Evolutionary conservation across 2,329 filamentous ascomycete genomes (phyloP), one percentile per base, ranked within the genome.

Genomic region (Alternaria sp.): DNA sequence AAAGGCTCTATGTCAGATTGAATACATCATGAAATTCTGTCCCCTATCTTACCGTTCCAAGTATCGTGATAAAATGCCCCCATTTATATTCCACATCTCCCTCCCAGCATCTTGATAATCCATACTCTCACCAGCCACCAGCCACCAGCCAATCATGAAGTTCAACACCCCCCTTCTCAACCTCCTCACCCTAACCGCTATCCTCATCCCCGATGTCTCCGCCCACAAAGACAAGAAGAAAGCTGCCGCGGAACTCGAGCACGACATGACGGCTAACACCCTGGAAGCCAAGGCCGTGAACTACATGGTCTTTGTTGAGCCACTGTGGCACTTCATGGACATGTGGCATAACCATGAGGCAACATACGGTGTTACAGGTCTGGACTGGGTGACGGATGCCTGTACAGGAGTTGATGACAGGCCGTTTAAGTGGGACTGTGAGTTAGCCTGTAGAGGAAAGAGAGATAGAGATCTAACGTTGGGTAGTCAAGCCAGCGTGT

Each of bases 361-460:
- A 3, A 11, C 23, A 0, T 13, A 23, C 6, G 46, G 45, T 6
- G 8, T 8, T 7, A 54, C 32, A 2, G 9, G 26, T 54, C 21
- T 58, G 5, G 5, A 5, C 32, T 58, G 56, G 56, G 3, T 6
- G 32, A 26, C 28, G 1, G 56, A 58, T 25, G 56, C 21, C 0
- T 58, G 56, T 8, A 58, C 28, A 10, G 19, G 21, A 10, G 55
- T 36, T 7, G 17, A 30, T 23, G 55, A 57, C 17, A 21, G 12
- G 8, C 55, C 55, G 17, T 40, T 57, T 36, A 28, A 44, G 13
- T 57, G 55, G 55, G 19, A 57, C 19, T 57, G 55, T 57, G 49
- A 57, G 55, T 32, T 30, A 3, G 3, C 7, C 1, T 7, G 13
- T 36, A 15, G 2, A 1, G 3, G 32, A 36, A 1, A 5, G 32